Base-by-base conservation (phyloP, 2,329 filamentous ascomycete species). In the Neospermospora avenae region DNA sequence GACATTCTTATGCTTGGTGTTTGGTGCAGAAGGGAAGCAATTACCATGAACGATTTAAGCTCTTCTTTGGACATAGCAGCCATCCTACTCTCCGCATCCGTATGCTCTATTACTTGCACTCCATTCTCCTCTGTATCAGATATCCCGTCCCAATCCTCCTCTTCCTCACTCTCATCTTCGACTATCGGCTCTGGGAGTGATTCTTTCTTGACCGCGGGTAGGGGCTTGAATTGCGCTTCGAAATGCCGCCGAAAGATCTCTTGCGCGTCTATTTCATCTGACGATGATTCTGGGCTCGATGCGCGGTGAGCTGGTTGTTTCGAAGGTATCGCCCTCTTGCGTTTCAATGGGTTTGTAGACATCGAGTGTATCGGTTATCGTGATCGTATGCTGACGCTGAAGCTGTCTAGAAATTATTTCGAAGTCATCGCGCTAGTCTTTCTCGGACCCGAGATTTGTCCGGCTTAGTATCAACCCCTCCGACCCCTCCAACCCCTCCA, bases 191-290 rank as follows among this genome's bases (percentile, higher is more conserved):
- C 62, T 11, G 61, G 56, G 5, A 62, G 42, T 37, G 61, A 58
- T 14, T 44, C 13, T 31, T 64, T 68, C 35, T 58, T 49, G 4
- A 64, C 70, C 3, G 74, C 73, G 42, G 79, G 79, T 41, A 96
- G 74, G 8, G 93, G 91, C 72, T 86, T 84, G 77, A 97, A 98
- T 71, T 89, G 87, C 28, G 90, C 84, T 76, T 97, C 95, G 72
- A 98, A 98, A 72, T 93, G 89, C 67, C 84, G 85, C 60, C 87
- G 86, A 70, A 99, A 90, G 60, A 93, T 82, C 58, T 88, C 90
- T 67, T 90, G 85, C 13, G 89, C 81, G 60, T 86, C 81, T 65
- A 83, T 78, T 42, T 77, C 69, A 4, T 41, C 65, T 41, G 34
- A 69, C 3, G 55, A 57, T 11, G 69, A 52, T 65, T 63, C 37